Evolutionary conservation across 2,329 filamentous ascomycete species (phyloP), one percentile per base, ranked within the genome.

Genomic region (Penicillium sp.): DNA sequence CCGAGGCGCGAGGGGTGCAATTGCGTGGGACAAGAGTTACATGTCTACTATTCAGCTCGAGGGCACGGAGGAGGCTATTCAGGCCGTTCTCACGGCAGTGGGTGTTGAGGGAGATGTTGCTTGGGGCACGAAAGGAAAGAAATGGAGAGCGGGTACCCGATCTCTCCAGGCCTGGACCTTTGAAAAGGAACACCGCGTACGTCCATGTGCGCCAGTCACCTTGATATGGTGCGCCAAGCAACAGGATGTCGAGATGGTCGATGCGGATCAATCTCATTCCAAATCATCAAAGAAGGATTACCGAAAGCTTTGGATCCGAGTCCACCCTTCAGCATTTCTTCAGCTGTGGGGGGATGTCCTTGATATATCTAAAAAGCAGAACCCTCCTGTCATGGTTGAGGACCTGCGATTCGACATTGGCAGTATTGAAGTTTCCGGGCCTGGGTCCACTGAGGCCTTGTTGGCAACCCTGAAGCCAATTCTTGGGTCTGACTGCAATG

Each of bases 11-110:
- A 84, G 87, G 60, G 92, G 94, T 5, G 88, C 88, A 21, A 79
- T 97, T 41, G 87, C 87, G 1, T 97, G 93, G 92, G 94, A 99
- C 73, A 90, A 86, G 79, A 97, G 92, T 70, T 99, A 97, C 70
- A 88, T 94, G 78, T 89, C 90, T 62, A 96, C 91, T 1, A 88
- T 97, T 60, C 82, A 87, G 13, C 70, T 97, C 3, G 86, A 88
- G 61, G 94, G 92, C 0, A 75, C 79, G 13, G 77, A 83, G 39
- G 72, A 77, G 29, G 87, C 86, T 49, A 76, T 96, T 39, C 78
- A 86, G 51, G 81, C 83, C 36, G 78, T 93, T 9, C 70, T 97
- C 32, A 84, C 79, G 64, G 80, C 79, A 5, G 63, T 96, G 2
- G 87, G 88, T 1, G 72, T 91, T 42, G 76, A 77, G 43, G 70